A percentile compares a stretch with the other conserved stretches of the same genome.
Conservation (phyloP, 805 yeast genomes). For the Schwanniomyces sp. region DNA sequence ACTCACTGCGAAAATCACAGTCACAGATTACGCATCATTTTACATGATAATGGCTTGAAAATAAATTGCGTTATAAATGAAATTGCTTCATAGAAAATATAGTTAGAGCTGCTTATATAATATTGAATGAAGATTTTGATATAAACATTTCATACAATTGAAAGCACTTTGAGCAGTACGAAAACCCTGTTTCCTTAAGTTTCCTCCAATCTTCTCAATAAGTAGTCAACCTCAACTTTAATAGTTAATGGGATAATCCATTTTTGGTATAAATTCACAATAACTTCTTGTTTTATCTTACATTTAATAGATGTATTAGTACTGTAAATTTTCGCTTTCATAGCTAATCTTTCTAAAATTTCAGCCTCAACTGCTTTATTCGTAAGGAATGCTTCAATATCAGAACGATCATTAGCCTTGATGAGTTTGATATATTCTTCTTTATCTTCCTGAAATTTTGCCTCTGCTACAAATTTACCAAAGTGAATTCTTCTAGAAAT, state of each 20-base stretch:
- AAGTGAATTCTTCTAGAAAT: slow-evolving; percentile 91
- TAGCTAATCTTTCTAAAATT: slow-evolving; percentile 73
- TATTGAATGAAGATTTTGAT: too few relatives aligned
- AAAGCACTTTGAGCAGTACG: too few relatives aligned
- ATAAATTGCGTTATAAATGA: too few relatives aligned
- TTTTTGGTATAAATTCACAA: slow-evolving; percentile 82
- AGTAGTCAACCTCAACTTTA: slow-evolving; percentile 90
- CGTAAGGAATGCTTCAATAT: slow-evolving; percentile 80
- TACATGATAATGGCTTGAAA: too few relatives aligned
- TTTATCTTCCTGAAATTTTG: slow-evolving; percentile 74
- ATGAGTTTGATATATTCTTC: slow-evolving; percentile 67
- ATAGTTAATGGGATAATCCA: slow-evolving; percentile 92
- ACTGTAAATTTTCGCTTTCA: slow-evolving; percentile 85
- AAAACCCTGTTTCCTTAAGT: too few relatives aligned
- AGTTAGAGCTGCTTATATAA: too few relatives aligned
- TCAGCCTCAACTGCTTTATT: slow-evolving; percentile 83
- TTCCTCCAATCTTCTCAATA: slow-evolving; percentile 81
- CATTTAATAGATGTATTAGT: slow-evolving; percentile 80
- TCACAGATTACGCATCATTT: not conserved
- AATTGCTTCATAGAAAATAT: too few relatives aligned
- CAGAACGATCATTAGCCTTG: slow-evolving; percentile 59
- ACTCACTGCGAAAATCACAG: not conserved
- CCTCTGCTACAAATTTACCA: slow-evolving; percentile 97
- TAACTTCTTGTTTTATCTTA: slow-evolving; percentile 77
- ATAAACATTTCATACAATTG: too few relatives aligned